Percentiles rank a stretch among this genome's conserved stretches.
Conservation (phyloP, 2,329 filamentous ascomycete species). For the Didymellaceae sp. region DNA sequence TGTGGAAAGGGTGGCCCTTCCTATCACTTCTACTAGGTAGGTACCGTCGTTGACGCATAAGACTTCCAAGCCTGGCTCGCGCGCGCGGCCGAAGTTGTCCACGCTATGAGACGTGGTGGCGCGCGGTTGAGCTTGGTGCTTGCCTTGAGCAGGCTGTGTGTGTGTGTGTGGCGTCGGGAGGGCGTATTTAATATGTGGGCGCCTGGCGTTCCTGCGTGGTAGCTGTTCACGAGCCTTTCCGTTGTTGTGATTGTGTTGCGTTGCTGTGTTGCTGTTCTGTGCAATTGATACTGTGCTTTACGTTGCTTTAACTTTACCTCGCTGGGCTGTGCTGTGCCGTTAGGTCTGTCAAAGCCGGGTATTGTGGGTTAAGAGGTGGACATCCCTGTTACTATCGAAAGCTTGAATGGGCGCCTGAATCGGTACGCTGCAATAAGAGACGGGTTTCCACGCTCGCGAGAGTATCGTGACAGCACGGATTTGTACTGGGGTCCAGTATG, state of each 20-base stretch:
- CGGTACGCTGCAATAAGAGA: slow-evolving; percentile 2
- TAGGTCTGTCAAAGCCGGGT: no score
- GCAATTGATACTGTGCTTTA: no score
- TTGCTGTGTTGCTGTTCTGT: background rate
- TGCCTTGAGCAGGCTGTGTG: no score
- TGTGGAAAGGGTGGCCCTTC: slow-evolving; percentile 4
- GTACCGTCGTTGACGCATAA: slow-evolving; percentile 3
- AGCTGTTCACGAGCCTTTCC: no score
- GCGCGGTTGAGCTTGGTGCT: no score
- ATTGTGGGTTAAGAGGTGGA: slow-evolving; percentile 2
- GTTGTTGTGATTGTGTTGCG: no score
- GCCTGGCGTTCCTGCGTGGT: no score
- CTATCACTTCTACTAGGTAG: no score
- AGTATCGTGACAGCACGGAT: background rate
- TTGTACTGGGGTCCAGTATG: slow-evolving; percentile 21
- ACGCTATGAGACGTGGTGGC: slow-evolving; percentile 12
- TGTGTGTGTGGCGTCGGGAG: no score
- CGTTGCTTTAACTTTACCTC: background rate
- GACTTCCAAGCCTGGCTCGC: slow-evolving; percentile 9
- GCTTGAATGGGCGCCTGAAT: slow-evolving; percentile 4
- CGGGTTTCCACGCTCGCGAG: background rate
- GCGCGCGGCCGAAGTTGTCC: slow-evolving; percentile 20
- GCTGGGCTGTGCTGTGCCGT: background rate
- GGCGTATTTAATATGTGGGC: no score
- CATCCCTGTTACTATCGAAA: background rate